Conservation (phyloP, 306 rosid species). For the Rubus idaeus region DNA sequence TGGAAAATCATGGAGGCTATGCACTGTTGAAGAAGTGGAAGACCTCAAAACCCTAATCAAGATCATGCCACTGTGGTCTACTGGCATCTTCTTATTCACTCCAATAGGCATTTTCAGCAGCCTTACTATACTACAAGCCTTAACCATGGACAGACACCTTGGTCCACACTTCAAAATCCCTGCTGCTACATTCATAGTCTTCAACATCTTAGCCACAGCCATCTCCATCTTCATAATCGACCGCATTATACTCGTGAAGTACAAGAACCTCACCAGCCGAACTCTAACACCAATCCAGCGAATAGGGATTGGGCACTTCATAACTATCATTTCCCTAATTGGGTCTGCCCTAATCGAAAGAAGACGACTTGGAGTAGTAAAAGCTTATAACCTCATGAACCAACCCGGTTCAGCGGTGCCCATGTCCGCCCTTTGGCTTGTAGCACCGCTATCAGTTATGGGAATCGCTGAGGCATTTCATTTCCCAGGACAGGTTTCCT, state of each 20-base stretch:
- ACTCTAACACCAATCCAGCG: conserved; percentile 26
- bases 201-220: conserved; percentile 32
- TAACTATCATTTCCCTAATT: conserved; percentile 6
- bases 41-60: conserved; percentile 30
- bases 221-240: conserved; percentile 28
- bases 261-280: neutral
- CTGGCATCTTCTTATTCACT: conserved; percentile 24
- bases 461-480: conserved; percentile 32
- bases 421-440: conserved; percentile 35
- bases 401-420: conserved; percentile 19
- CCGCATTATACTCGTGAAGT: neutral
- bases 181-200: conserved; percentile 21
- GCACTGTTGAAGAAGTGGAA: conserved; percentile 38
- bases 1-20: conserved; percentile 30
- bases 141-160: conserved; percentile 32
- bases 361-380: conserved; percentile 13
- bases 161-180: conserved; percentile 31
- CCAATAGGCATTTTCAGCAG: conserved; percentile 15
- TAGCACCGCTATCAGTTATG: neutral
- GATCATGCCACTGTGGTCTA: conserved; percentile 36
- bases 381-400: neutral
- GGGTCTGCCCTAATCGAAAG: conserved; percentile 30
- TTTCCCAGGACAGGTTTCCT: conserved; percentile 21
- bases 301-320: conserved; percentile 28
- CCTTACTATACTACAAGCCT: conserved; percentile 27